Base-by-base conservation (phyloP, 495 filamentous ascomycete species). In the Entonaema liquescens region DNA sequence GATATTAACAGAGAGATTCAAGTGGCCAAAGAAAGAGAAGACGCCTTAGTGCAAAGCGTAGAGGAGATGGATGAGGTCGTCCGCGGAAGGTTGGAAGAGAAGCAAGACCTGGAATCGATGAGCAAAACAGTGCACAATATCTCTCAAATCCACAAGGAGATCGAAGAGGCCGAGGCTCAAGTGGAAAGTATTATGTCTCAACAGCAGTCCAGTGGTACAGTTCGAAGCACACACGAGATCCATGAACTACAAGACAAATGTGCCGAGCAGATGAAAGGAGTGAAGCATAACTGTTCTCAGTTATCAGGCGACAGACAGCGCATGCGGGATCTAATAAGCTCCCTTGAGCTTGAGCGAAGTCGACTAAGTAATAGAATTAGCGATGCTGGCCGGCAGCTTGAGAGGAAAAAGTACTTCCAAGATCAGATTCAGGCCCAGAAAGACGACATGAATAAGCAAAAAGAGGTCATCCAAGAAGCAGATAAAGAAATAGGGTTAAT, bases 221-320 rank as follows among this genome's bases (percentile, higher is more conserved):
- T 86, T 5, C 88, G 90, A 66, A 91, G 91, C 6, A 80, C 93
- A 17, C 91, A 97, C 56, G 92, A 97, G 67, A 92, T 98, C 65
- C 92, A 94, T 69, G 87, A 91, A 15, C 86, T 95, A 56, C 88
- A 92, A 60, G 86, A 87, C 21, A 76, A 81, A 28, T 85, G 89
- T 69, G 86, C 84, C n/a, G 93, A 94, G 65, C 88, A 91, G 74
- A 82, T 87, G 25, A 84, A 88, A 62, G 73, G 78, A n/a, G 72
- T 89, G 9, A 92, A 91, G 72, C 82, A 86, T 33, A 84, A 81
- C 28, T 85, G 94, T 13, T 74, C 82, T 15, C 91, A 89, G 60
- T 77, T 96, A 31, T 85, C 83, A 0, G 77, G 76, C 3, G 93
- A 97, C 13, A 90, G 87, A 70, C 93, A 98, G 31, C 86, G 87